Evolutionary conservation across 164 flowering plant species (phyloP), one percentile per base, ranked within the genome.

Genomic region (Pachysandra terminalis): DNA sequence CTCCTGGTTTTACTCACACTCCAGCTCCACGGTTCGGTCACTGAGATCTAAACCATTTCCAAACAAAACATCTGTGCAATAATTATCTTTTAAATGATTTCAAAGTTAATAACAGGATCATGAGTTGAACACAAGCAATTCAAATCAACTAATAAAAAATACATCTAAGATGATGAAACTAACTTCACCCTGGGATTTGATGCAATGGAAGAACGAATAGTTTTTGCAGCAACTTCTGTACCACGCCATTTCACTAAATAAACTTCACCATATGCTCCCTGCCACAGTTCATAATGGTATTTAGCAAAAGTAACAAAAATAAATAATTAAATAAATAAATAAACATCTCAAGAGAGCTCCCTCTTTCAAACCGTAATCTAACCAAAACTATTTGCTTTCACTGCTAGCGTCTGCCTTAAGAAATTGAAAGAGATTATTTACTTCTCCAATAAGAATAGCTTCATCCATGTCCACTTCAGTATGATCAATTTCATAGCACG

Each of bases 221-320:
- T 86, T 69, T 86, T 84, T 68, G 90, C 87, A 57, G 90, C 88
- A 78, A 84, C 83, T 66, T 81, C 86, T 51, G 88, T 84, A 37
- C 87, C 87, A 59, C 86, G 83, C 88, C 88, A 86, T 74, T 79
- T 86, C 62, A 86, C 88, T 28, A 81, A 66, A 68, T 86, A 84
- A 68, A 84, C 79, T 79, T 86, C 90, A 63, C 88, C 88, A 75
- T 73, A 84, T 57, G 87, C 75, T 62, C 90, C 90, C 90, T 86
- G 86, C 55, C 5, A 61, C 22, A 40, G 28, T 67, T 58, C n/a
- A 56, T 19, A 52, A 53, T 56, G 59, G 27, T 57, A 49, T 25
- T 14, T 16, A 23, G 13, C 27, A 22, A 25, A 67, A 64, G 40
- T 1, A 32, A 32, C 37, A 32, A 32, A 3, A 32, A 32, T n/a